A percentile compares a stretch with the other conserved stretches of the same genome.
phyloP scores from a whole-genome alignment of 2,329 filamentous ascomycete genomes.

The Fusarium camptoceras region DNA sequence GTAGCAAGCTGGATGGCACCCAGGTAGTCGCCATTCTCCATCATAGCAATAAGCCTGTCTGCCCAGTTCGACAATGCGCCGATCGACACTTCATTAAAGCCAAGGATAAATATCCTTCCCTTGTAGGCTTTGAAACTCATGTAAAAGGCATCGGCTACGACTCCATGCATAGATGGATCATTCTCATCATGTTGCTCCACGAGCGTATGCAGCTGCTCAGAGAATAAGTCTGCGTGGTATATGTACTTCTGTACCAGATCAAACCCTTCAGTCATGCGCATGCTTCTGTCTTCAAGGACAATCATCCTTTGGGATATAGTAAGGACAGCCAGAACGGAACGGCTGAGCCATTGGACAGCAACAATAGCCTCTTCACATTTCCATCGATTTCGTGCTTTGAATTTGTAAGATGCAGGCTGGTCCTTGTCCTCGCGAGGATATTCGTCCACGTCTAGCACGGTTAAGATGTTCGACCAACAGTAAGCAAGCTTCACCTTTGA shows the following conservation, averaged over 20 bases:
- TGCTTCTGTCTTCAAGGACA: conserved; percentile 87
- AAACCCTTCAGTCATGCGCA: conserved; percentile 94
- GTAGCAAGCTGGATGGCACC: conserved; percentile 90
- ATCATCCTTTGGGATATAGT: conserved; percentile 95
- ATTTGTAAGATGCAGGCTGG: conserved; percentile 81
- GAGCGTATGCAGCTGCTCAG: conserved; percentile 82
- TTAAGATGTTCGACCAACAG: conserved; percentile 98
- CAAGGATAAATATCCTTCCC: conserved; percentile 88
- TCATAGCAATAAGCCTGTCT: conserved; percentile 89
- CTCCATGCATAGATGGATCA: conserved; percentile 90
- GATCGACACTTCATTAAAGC: conserved; percentile 93
- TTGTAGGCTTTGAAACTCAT: conserved; percentile 99
- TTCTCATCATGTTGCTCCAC: conserved; percentile 91
- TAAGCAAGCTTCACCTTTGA: conserved; percentile 92
- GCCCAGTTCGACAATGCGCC: conserved; percentile 97
- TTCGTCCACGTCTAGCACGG: conserved; percentile 88
- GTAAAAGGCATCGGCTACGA: conserved; percentile 96
- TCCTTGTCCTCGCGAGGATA: conserved; percentile 75
- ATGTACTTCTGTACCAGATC: conserved; percentile 93
- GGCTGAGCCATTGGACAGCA: conserved; percentile 94
- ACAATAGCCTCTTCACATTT: conserved; percentile 95
- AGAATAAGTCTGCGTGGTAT: conserved; percentile 91
- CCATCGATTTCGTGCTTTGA: conserved; percentile 88
- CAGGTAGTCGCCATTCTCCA: conserved; percentile 97
- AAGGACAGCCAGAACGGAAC: conserved; percentile 89